Evolutionary conservation across 352 stramenopile species (phyloP).

Genomic region (Blastocystis sp.): DNA sequence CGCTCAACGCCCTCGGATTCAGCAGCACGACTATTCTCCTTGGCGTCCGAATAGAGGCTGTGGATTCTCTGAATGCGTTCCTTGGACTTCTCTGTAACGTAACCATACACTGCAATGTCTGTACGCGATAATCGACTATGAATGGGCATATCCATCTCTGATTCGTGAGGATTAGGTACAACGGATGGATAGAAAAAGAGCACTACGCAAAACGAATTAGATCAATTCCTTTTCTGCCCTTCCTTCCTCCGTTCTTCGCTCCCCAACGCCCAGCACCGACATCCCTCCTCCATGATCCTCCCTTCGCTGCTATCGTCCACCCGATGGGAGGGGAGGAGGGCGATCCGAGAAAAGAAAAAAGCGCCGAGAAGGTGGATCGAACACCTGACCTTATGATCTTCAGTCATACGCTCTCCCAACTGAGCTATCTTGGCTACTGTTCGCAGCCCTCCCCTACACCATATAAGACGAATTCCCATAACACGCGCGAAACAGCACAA

Average conservation of each 20-base stretch:
- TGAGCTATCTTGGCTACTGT: conserved; percentile 72
- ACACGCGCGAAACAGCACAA: too few relatives aligned
- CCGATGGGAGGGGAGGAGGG: too few relatives aligned
- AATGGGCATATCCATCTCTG: conserved; percentile 34
- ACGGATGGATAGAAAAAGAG: conserved; percentile 18
- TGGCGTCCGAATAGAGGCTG: neutral
- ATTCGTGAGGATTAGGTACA: conserved; percentile 11
- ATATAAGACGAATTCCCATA: too few relatives aligned
- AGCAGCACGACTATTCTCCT: neutral
- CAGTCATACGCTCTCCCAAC: conserved; percentile 74
- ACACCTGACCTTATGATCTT: conserved; percentile 75
- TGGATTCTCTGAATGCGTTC: conserved; percentile 23
- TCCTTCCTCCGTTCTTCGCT: too few relatives aligned
- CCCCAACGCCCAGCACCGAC: too few relatives aligned
- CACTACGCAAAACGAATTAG: neutral
- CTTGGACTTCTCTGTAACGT: conserved; percentile 19
- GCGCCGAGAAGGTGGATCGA: conserved; percentile 73
- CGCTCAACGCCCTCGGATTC: neutral
- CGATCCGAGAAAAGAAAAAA: conserved; percentile 59
- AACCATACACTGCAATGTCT: neutral
- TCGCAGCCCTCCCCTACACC: neutral
- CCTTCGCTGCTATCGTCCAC: too few relatives aligned
- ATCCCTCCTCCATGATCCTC: too few relatives aligned
- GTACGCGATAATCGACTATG: conserved; percentile 55
- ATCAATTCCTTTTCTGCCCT: neutral